These are phyloP conservation scores for Colletotrichum simmondsii DNA, from an alignment of 2,329 filamentous ascomycete species.

Conservation along the genomic window DNA sequence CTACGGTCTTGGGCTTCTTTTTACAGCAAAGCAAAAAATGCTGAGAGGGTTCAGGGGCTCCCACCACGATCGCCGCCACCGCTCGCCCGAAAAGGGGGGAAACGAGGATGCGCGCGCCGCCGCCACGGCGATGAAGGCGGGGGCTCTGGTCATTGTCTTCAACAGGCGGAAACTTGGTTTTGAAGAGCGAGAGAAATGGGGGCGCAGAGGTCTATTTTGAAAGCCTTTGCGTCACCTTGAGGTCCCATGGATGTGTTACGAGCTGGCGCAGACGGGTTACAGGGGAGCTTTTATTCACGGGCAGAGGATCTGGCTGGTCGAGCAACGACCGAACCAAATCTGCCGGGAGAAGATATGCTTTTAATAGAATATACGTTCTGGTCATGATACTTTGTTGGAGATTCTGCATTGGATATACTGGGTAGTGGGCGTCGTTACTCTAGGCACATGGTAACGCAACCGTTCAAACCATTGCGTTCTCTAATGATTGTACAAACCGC, in stretches of 20 bases:
- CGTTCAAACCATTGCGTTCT: neutral
- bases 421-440: neutral
- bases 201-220: neutral
- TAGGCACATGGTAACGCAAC: neutral
- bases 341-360: constrained; percentile 26
- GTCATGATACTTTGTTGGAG: constrained; percentile 1
- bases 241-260: constrained; percentile 2
- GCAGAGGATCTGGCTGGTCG: constrained; percentile 10
- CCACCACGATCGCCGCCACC: neutral
- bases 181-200: neutral
- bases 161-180: neutral
- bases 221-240: neutral
- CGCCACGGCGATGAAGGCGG: neutral
- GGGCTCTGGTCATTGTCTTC: neutral
- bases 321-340: constrained; percentile 3
- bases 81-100: neutral
- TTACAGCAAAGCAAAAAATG: neutral
- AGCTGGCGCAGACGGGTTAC: neutral
- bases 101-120: neutral
- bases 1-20: neutral
- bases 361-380: constrained; percentile 31
- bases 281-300: constrained; percentile 4
- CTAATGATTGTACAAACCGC: neutral
- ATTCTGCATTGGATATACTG: neutral
- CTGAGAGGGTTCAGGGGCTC: neutral